Percentiles rank a stretch among this genome's conserved stretches.
Evolutionary conservation across 2,329 filamentous ascomycete genomes (phyloP).

Genomic region (Pezicula neosporulosa): DNA sequence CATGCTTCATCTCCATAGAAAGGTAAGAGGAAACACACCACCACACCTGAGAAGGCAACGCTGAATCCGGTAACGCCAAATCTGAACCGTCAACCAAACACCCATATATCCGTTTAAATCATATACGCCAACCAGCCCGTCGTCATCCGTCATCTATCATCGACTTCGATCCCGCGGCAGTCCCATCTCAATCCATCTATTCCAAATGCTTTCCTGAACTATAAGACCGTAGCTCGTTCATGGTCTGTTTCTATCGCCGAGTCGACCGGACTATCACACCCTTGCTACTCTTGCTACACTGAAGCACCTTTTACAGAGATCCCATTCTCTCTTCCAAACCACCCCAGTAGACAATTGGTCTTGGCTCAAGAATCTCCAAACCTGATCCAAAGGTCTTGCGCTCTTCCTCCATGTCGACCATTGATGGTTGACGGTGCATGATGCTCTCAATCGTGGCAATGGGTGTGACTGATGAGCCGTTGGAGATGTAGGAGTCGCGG

Average conservation of each 20-base stretch:
- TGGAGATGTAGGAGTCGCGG: constrained; percentile 38
- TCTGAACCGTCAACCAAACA: too few relatives aligned
- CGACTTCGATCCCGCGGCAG: constrained; percentile 16
- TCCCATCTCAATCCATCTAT: constrained; percentile 1
- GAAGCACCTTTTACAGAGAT: constrained; percentile 10
- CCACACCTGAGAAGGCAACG: too few relatives aligned
- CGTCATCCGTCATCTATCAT: constrained; percentile 9
- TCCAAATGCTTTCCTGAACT: not conserved
- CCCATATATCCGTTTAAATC: constrained; percentile 10
- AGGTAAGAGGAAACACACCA: too few relatives aligned
- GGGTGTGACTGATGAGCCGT: constrained; percentile 30
- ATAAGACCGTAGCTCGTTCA: too few relatives aligned
- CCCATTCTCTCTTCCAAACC: constrained; percentile 58
- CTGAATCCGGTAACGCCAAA: too few relatives aligned
- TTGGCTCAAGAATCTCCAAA: constrained; percentile 55
- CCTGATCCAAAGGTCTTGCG: constrained; percentile 48
- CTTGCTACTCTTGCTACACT: not conserved
- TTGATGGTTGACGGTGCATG: constrained; percentile 54
- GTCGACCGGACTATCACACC: not conserved
- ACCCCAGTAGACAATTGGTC: constrained; percentile 61
- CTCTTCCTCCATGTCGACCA: constrained; percentile 56
- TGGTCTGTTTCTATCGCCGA: too few relatives aligned
- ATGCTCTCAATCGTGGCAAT: constrained; percentile 55
- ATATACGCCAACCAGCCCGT: constrained; percentile 5
- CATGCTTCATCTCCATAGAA: too few relatives aligned